phyloP scores from a whole-genome alignment of 352 stramenopile genomes.

The Phytophthora macrochlamydospora region DNA sequence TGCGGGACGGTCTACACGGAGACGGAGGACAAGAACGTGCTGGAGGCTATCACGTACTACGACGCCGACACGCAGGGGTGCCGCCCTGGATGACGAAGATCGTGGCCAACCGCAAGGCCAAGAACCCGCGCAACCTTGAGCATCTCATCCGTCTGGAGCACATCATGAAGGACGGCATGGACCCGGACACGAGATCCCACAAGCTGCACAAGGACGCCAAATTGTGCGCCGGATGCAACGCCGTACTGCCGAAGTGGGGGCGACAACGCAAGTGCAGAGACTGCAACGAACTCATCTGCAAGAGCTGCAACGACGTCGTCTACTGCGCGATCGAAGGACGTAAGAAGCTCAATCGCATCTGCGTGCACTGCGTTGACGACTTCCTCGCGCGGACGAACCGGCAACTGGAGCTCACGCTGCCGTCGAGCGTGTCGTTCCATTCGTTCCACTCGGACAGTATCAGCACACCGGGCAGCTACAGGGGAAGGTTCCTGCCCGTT shows the following conservation, averaged over 20 bases:
- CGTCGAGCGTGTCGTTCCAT: constrained; percentile 28
- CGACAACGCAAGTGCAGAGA: constrained; percentile 54
- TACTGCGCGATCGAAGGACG: constrained; percentile 64
- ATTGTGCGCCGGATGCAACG: constrained; percentile 52
- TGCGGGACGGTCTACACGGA: constrained; percentile 68
- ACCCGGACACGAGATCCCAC: constrained; percentile 47
- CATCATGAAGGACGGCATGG: constrained; percentile 54
- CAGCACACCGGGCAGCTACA: constrained; percentile 13
- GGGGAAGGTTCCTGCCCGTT: constrained; percentile 15
- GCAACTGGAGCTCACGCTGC: constrained; percentile 31
- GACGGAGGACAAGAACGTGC: constrained; percentile 46
- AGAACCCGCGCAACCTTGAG: constrained; percentile 65
- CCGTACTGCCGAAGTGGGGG: constrained; percentile 52
- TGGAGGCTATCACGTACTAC: constrained; percentile 66
- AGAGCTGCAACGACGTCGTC: constrained; percentile 64
- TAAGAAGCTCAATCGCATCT: constrained; percentile 77
- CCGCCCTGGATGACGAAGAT: constrained; percentile 72
- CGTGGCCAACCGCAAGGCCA: constrained; percentile 55
- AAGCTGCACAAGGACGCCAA: constrained; percentile 39
- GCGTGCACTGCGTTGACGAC: constrained; percentile 61
- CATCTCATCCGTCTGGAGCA: constrained; percentile 66
- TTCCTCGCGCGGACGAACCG: constrained; percentile 38
- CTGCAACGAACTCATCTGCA: constrained; percentile 63
- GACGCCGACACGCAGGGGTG: constrained; percentile 66
- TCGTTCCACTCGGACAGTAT: constrained; percentile 26